Evolutionary conservation across 2,329 filamentous ascomycete genomes (phyloP).

Genomic region (Pezicula neosporulosa): DNA sequence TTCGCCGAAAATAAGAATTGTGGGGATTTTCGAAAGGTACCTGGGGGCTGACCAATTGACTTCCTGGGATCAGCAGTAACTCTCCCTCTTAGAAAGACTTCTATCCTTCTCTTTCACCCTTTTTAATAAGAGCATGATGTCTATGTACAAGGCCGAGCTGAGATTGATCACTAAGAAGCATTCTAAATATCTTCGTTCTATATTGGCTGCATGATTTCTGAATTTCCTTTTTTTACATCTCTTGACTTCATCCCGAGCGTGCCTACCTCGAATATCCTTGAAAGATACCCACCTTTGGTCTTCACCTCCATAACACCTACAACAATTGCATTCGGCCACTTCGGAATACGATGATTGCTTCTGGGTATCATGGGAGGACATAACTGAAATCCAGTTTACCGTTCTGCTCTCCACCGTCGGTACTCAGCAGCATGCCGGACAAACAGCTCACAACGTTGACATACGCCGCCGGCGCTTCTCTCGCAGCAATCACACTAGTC

Average conservation of each 20-base stretch:
- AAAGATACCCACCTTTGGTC: not conserved
- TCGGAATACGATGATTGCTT: not conserved
- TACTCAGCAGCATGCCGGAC: conserved; percentile 61
- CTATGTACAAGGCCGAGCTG: not conserved
- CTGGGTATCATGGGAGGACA: not conserved
- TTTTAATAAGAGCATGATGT: not conserved
- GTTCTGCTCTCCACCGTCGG: not conserved
- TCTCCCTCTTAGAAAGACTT: no score
- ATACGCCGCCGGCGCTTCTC: conserved; percentile 92
- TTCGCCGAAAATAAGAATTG: no score
- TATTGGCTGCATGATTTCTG: not conserved
- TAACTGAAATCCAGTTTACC: not conserved
- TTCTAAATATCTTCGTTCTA: not conserved
- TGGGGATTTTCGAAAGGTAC: no score
- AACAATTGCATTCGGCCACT: not conserved
- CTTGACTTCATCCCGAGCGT: not conserved
- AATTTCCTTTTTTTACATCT: not conserved
- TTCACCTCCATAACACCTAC: not conserved
- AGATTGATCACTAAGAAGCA: not conserved
- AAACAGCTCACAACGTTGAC: conserved; percentile 80
- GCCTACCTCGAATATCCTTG: not conserved
- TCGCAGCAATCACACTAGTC: conserved; percentile 90
- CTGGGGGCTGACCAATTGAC: no score
- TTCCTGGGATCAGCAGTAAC: not conserved
- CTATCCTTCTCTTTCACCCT: no score